phyloP scores from a whole-genome alignment of 257 asterid species.

The Cruciata laevipes region DNA sequence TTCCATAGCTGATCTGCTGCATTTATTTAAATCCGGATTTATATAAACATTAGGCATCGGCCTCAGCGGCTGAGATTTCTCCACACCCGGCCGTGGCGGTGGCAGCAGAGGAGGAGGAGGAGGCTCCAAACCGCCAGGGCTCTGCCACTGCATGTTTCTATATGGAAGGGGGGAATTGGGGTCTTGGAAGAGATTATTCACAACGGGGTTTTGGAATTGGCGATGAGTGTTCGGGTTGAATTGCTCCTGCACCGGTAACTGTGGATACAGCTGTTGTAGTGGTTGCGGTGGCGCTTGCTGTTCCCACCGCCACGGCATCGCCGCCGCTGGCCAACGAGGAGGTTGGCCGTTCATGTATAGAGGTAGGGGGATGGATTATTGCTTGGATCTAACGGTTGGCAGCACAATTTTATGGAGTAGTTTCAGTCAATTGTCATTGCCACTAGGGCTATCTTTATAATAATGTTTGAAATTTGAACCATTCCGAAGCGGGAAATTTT shows the following conservation, averaged over 20 bases:
- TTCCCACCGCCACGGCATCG: neutral
- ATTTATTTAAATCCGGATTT: slow-evolving; percentile 30
- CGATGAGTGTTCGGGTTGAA: slow-evolving; percentile 27
- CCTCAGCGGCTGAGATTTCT: slow-evolving; percentile 13
- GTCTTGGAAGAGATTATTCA: slow-evolving; percentile 22
- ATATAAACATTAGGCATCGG: slow-evolving; percentile 11
- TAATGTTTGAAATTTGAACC: too few species aligned
- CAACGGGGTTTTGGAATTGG: slow-evolving; percentile 18
- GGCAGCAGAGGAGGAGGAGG: neutral
- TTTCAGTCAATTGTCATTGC: neutral
- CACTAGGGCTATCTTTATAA: neutral
- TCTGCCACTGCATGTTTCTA: slow-evolving; percentile 15
- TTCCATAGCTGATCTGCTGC: slow-evolving; percentile 51
- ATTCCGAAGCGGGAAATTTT: too few species aligned
- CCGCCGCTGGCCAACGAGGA: slow-evolving; percentile 7
- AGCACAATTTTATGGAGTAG: neutral
- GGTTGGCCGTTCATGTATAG: slow-evolving; percentile 24
- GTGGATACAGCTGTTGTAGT: slow-evolving; percentile 21
- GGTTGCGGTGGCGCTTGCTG: neutral
- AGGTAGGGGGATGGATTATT: neutral
- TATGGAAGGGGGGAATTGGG: slow-evolving; percentile 25
- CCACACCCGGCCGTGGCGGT: slow-evolving; percentile 12
- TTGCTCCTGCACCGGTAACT: slow-evolving; percentile 19
- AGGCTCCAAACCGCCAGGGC: slow-evolving; percentile 9
- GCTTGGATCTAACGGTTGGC: neutral